These are phyloP conservation scores for Penicillium sp. DNA, from an alignment of 2,329 filamentous ascomycete genomes.

Conservation along the genomic window DNA sequence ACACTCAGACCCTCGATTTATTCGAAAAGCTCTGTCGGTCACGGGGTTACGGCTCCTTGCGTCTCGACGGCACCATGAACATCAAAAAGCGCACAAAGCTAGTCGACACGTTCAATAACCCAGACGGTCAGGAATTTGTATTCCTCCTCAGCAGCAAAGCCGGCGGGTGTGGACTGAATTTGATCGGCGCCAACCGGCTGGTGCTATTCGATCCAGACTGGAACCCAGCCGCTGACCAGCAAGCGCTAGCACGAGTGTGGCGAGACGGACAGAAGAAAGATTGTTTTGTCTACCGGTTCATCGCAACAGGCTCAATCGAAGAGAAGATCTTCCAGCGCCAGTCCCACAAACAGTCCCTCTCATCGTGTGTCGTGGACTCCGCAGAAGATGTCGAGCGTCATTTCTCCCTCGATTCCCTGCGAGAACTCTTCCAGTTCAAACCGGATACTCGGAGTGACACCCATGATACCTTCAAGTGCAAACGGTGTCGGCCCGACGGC, in stretches of 20 bases:
- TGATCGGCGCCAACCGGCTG: constrained; percentile 90
- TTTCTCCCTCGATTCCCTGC: constrained; percentile 84
- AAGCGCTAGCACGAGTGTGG: constrained; percentile 96
- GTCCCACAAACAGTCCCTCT: constrained; percentile 95
- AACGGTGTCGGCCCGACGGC: constrained; percentile 84
- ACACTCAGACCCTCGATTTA: constrained; percentile 91
- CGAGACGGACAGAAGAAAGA: constrained; percentile 99
- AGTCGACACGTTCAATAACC: constrained; percentile 96
- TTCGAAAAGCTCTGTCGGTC: constrained; percentile 88
- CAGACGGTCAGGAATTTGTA: constrained; percentile 82
- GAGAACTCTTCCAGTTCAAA: constrained; percentile 92
- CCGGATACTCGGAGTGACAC: constrained; percentile 84
- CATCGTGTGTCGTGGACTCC: constrained; percentile 92
- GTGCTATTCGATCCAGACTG: constrained; percentile 96
- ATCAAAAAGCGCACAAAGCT: constrained; percentile 96
- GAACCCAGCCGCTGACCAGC: constrained; percentile 97
- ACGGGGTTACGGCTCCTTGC: constrained; percentile 78
- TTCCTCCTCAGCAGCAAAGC: constrained; percentile 97
- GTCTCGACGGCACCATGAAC: constrained; percentile 96
- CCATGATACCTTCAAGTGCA: constrained; percentile 98
- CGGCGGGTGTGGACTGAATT: constrained; percentile 91
- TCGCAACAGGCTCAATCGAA: constrained; percentile 94
- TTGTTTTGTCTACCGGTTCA: constrained; percentile 99
- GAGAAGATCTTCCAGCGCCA: constrained; percentile 99
- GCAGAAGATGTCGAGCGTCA: constrained; percentile 97